Conservation (phyloP, 1,284 basidiomycete genomes). For the Phenoliferia sp. region DNA sequence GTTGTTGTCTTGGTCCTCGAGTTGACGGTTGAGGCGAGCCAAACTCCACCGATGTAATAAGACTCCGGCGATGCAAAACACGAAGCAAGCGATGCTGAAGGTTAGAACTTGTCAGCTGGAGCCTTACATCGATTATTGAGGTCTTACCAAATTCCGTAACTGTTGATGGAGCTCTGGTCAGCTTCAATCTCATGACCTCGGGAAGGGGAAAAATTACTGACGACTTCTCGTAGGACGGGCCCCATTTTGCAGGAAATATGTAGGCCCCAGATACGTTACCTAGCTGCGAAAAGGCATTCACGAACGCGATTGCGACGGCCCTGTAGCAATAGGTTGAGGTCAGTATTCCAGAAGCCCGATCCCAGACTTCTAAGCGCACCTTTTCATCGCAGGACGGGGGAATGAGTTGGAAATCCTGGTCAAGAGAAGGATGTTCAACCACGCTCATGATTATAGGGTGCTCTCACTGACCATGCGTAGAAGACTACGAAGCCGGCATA, state of each 20-base stretch:
- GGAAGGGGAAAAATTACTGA: conserved; percentile 20
- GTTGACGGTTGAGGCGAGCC: conserved; percentile 22
- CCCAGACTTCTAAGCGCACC: too few species aligned
- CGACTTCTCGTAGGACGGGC: conserved; percentile 21
- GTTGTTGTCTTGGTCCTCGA: conserved; percentile 19
- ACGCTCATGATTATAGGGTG: too few species aligned
- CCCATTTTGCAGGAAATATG: too few species aligned
- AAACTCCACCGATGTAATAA: conserved; percentile 28
- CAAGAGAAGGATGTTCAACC: too few species aligned
- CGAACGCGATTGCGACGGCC: conserved; percentile 42
- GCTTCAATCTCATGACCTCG: too few species aligned
- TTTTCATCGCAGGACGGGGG: conserved; percentile 43
- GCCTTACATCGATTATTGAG: too few species aligned
- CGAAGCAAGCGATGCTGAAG: conserved; percentile 26
- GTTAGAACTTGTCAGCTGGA: too few species aligned
- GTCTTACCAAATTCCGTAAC: too few species aligned
- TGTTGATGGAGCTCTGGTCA: too few species aligned
- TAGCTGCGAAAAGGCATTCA: conserved; percentile 44
- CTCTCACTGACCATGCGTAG: conserved; percentile 40
- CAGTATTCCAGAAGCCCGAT: too few species aligned
- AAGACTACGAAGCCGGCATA: conserved; percentile 37
- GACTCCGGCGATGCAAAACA: conserved; percentile 18
- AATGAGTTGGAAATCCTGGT: conserved; percentile 41
- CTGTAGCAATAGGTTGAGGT: too few species aligned
- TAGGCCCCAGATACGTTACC: conserved; percentile 39